A percentile compares a stretch with the other conserved stretches of the same genome.
Evolutionary conservation across 495 filamentous ascomycete species (phyloP).

Genomic region (Annulohypoxylon nitens): DNA sequence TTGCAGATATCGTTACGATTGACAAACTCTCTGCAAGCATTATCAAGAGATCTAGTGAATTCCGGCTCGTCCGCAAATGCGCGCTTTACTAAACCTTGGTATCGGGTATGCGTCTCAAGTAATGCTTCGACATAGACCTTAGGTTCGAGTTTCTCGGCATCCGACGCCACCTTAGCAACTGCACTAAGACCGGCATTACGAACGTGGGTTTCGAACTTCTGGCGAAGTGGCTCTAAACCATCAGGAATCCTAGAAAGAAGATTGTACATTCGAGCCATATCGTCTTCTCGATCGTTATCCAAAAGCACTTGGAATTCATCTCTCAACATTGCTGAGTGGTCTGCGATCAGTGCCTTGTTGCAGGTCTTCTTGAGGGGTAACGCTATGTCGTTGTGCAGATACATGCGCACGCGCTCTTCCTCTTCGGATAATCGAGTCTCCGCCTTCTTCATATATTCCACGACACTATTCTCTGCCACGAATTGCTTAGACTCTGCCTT

Average conservation of each 20-base stretch:
- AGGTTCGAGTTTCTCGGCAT: conserved; percentile 91
- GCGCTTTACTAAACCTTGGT: conserved; percentile 88
- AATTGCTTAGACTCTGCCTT: conserved; percentile 93
- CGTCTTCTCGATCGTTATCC: conserved; percentile 93
- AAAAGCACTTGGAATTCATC: conserved; percentile 98
- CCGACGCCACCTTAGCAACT: conserved; percentile 90
- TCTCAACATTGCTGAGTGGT: conserved; percentile 83
- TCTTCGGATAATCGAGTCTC: conserved; percentile 93
- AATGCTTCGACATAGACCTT: conserved; percentile 97
- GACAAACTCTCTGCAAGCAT: conserved; percentile 97
- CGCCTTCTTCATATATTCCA: conserved; percentile 99
- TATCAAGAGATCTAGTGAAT: conserved; percentile 95
- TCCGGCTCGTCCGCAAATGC: conserved; percentile 97
- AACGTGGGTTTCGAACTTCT: conserved; percentile 92
- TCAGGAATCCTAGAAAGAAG: conserved; percentile 91
- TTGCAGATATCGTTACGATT: conserved; percentile 97
- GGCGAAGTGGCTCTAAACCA: conserved; percentile 88
- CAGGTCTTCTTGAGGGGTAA: conserved; percentile 86
- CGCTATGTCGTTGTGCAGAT: conserved; percentile 90
- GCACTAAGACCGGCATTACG: conserved; percentile 87
- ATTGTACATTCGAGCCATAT: conserved; percentile 96
- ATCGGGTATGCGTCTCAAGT: conserved; percentile 92
- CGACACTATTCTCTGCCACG: conserved; percentile 94
- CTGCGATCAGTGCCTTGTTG: conserved; percentile 87
- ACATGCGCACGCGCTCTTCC: conserved; percentile 92